Conservation (phyloP, 208 protist genomes). For the Crithidia mellificae region DNA sequence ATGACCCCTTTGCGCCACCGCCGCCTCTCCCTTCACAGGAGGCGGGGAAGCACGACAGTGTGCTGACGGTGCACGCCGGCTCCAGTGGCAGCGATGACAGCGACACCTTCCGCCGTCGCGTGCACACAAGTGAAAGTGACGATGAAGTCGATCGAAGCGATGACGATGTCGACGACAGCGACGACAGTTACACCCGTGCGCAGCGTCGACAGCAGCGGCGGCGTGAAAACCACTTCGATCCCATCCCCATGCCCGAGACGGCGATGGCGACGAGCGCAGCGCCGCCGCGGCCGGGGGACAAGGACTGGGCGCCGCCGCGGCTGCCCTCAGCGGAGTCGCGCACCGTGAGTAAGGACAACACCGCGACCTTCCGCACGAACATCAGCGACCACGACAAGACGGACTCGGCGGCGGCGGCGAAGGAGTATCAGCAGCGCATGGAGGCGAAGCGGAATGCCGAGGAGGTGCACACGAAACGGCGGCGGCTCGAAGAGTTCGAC, state of each 20-base stretch:
- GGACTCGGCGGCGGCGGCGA: slow-evolving; percentile 46
- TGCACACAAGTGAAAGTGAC: no score
- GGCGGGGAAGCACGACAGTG: slow-evolving; percentile 12
- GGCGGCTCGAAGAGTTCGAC: slow-evolving; percentile 57
- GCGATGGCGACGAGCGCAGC: no score
- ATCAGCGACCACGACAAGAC: slow-evolving; percentile 41
- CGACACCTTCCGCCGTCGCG: no score
- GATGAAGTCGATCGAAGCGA: no score
- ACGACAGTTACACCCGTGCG: no score
- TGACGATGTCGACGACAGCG: background rate
- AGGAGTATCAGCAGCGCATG: slow-evolving; percentile 57
- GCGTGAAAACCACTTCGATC: slow-evolving; percentile 41
- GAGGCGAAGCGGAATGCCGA: slow-evolving; percentile 38
- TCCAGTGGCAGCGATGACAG: slow-evolving; percentile 4
- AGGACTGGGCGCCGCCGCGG: slow-evolving; percentile 1
- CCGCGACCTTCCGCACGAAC: slow-evolving; percentile 24
- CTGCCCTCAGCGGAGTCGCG: slow-evolving; percentile 11
- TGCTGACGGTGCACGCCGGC: background rate
- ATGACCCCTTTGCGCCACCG: slow-evolving; percentile 24
- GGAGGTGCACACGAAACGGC: slow-evolving; percentile 30
- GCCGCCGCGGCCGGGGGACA: background rate
- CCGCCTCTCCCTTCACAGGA: slow-evolving; percentile 3
- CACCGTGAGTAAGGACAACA: slow-evolving; percentile 8
- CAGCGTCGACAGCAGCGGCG: background rate
- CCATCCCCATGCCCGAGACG: slow-evolving; percentile 20